phyloP scores from a whole-genome alignment of 2,329 filamentous ascomycete genomes.

The Claviceps sp. region DNA sequence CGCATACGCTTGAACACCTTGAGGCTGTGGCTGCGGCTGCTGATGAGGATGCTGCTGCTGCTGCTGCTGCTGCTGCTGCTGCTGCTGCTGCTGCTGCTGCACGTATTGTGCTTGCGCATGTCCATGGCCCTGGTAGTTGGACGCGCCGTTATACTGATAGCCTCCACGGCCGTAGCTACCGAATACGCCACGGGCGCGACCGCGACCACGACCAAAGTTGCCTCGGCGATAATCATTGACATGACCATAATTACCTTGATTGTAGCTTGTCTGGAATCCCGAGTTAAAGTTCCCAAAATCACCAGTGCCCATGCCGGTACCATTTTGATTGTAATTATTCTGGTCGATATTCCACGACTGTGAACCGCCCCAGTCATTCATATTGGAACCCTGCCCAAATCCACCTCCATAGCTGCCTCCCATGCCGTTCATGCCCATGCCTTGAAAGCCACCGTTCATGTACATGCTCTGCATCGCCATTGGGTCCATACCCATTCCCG shows the following conservation, averaged over 20 bases:
- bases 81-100: conserved; percentile 12
- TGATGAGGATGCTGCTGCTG: neutral
- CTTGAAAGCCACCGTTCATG: conserved; percentile 68
- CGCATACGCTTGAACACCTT: conserved; percentile 6
- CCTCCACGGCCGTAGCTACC: conserved; percentile 43
- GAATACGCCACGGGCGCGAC: conserved; percentile 50
- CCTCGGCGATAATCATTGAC: conserved; percentile 65
- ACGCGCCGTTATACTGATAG: conserved; percentile 22
- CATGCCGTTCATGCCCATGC: conserved; percentile 69
- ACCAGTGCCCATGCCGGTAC: conserved; percentile 66
- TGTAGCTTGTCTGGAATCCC: conserved; percentile 65
- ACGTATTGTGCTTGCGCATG: conserved; percentile 17
- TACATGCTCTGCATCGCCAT: conserved; percentile 62
- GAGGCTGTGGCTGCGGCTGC: neutral
- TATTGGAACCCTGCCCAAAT: conserved; percentile 49
- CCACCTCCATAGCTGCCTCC: conserved; percentile 53
- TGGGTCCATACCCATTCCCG: conserved; percentile 74
- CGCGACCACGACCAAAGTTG: conserved; percentile 54
- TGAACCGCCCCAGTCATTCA: conserved; percentile 70
- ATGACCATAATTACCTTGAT: conserved; percentile 73
- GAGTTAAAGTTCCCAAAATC: conserved; percentile 69
- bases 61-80: conserved; percentile 11
- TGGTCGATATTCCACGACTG: conserved; percentile 73
- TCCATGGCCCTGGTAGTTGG: conserved; percentile 22
- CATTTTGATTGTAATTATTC: conserved; percentile 85